These are phyloP conservation scores for Hypoxylon crocopeplum DNA, from an alignment of 495 filamentous ascomycete species.

Conservation along the genomic window DNA sequence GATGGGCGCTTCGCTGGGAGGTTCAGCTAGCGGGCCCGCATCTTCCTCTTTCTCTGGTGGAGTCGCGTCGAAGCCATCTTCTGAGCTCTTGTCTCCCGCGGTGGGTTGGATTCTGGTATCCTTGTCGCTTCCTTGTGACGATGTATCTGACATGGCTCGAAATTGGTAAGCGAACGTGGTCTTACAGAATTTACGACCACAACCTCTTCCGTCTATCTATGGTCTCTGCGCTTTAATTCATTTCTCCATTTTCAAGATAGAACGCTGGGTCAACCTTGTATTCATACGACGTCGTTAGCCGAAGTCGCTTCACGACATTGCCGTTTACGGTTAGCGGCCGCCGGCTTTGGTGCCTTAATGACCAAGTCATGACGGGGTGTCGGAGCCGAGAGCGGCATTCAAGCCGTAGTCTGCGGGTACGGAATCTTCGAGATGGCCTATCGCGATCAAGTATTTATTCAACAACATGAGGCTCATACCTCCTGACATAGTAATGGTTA, in stretches of 20 bases:
- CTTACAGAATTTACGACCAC: background rate
- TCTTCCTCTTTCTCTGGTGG: constrained; percentile 3
- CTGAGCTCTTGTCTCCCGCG: constrained; percentile 6
- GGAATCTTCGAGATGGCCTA: no score
- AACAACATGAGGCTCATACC: no score
- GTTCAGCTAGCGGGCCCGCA: constrained; percentile 10
- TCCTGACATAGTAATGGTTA: no score
- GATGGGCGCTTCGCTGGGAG: constrained; percentile 30
- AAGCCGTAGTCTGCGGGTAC: no score
- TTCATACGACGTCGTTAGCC: constrained; percentile 20
- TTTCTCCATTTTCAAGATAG: background rate
- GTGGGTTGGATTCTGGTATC: constrained; percentile 4
- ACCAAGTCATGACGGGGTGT: no score
- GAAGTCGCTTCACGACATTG: constrained; percentile 21
- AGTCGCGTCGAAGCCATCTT: constrained; percentile 18
- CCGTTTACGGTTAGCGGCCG: background rate
- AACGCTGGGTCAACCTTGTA: background rate
- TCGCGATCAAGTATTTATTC: no score
- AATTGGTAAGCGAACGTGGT: background rate
- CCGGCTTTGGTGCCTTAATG: background rate
- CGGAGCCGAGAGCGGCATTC: no score
- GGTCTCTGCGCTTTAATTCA: background rate
- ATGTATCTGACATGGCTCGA: constrained; percentile 26
- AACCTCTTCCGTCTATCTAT: background rate
- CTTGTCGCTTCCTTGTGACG: constrained; percentile 9